Base-by-base conservation (phyloP, 257 asterid species). In the Echites panduratus region DNA sequence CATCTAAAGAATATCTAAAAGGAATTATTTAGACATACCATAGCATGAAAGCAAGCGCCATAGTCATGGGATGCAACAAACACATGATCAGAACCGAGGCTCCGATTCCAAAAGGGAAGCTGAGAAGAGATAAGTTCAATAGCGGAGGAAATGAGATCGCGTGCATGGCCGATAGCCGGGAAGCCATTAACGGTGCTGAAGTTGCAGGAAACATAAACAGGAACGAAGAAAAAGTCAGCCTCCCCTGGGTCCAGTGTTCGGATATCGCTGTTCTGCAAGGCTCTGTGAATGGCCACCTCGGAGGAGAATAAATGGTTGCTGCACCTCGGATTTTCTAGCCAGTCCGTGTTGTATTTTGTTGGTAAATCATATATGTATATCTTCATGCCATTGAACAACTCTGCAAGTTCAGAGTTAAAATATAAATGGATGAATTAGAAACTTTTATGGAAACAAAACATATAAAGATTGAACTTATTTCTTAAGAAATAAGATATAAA, bases 31-130 rank as follows among this genome's bases (percentile, higher is more conserved):
- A 32, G 9, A 29, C 70, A 7, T 72, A 95, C 99, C 96, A 95
- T 78, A 65, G 98, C 86, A 85, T 95, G 98, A 77, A 95, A 95
- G 73, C 99, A 95, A 24, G 99, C 84, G 17, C 98, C 99, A 62
- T 88, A 95, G 79, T 95, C 99, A 76, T 95, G 99, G 20, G 99
- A 89, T 3, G 98, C 98, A 35, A 95, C 96, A 17, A 95, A 89
- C 41, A 95, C 81, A 48, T 95, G 99, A 83, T 95, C 99, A 29
- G 96, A 76, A 5, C 99, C 99, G 11, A 38, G 82, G 69, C 90
- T 90, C 0, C 94, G 95, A 79, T 95, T 95, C 99, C 99, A 95
- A 40, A 85, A 92, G 12, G 92, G 96, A 24, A 83, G 76, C 40
- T 85, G 82, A 0, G 79, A 68, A 0, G 98, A 90, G 9, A 95